Base-by-base conservation (phyloP, 1,284 basidiomycete genomes). In the Irpex rosettiformis region DNA sequence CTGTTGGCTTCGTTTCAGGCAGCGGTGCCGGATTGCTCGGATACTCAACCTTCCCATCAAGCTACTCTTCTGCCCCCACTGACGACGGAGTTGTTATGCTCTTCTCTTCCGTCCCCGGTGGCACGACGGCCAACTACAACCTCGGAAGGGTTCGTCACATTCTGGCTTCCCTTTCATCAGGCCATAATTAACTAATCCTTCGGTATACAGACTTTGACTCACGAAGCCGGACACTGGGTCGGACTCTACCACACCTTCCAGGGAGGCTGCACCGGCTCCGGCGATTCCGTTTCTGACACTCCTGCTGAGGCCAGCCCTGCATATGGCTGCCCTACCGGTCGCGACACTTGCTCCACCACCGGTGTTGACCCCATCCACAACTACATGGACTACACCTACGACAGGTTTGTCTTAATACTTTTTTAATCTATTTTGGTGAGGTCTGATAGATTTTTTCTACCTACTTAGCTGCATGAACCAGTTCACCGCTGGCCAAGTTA, bases 191-290 rank as follows among this genome's bases (percentile, higher is more conserved):
- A n/a, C n/a, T n/a, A n/a, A n/a, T n/a, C 22, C 52, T 37, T 47
- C 4, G 45, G 10, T 30, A n/a, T 21, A 8, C 49, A 79, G 74
- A 84, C 83, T 8, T 66, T 79, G 45, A 81, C 80, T 3, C 83
- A 85, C 65, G 83, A 85, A 67, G 79, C 77, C 52, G 79, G 80
- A 29, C 81, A 82, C 70, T 82, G 80, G 80, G 76, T 82, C 63
- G 82, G 83, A 33, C 73, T 84, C 37, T 83, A 80, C 70, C 82
- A 85, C 67, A 81, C 82, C 33, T 85, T 84, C 74, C 79, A 84
- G 65, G 82, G 81, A 28, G 82, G 82, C 3, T 84, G 81, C 73
- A 63, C 62, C 30, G 74, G 73, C 40, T 57, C 71, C 16, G 83
- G 82, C 13, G 82, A 85, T 65, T 65, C 60, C 40, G 81, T 85